These are phyloP conservation scores for Scytalidium sp. DNA, from an alignment of 2,329 filamentous ascomycete genomes.

Conservation along the genomic window DNA sequence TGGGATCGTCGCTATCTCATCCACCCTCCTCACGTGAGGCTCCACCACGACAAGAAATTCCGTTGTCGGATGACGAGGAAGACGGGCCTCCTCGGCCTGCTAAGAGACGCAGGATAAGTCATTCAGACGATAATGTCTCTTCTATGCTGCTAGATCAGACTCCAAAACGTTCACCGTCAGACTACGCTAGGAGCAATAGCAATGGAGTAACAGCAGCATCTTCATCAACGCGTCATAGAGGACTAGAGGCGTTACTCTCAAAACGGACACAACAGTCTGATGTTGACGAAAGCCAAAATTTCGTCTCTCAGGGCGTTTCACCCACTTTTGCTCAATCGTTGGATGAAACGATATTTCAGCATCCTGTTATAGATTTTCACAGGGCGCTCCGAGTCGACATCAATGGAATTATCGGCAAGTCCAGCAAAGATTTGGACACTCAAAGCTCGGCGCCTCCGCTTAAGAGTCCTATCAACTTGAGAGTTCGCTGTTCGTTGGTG, in stretches of 20 bases:
- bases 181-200: background rate
- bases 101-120: conserved; percentile 19
- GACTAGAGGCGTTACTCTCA: background rate
- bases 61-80: conserved; percentile 15
- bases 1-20: background rate
- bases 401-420: background rate
- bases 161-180: background rate
- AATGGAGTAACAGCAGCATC: background rate
- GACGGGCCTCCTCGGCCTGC: conserved; percentile 17
- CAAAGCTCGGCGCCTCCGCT: background rate
- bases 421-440: background rate
- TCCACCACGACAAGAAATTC: conserved; percentile 3
- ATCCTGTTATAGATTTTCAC: conserved; percentile 9
- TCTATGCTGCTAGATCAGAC: background rate
- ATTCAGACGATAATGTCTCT: background rate
- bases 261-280: background rate
- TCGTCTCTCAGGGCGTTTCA: background rate
- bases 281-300: background rate
- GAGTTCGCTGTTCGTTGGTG: background rate
- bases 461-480: background rate
- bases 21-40: background rate
- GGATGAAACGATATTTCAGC: background rate
- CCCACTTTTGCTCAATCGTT: background rate
- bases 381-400: conserved; percentile 11
- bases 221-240: background rate